Evolutionary conservation across 1,284 basidiomycete genomes (phyloP).

Genomic region (Leccinum pachyderme): DNA sequence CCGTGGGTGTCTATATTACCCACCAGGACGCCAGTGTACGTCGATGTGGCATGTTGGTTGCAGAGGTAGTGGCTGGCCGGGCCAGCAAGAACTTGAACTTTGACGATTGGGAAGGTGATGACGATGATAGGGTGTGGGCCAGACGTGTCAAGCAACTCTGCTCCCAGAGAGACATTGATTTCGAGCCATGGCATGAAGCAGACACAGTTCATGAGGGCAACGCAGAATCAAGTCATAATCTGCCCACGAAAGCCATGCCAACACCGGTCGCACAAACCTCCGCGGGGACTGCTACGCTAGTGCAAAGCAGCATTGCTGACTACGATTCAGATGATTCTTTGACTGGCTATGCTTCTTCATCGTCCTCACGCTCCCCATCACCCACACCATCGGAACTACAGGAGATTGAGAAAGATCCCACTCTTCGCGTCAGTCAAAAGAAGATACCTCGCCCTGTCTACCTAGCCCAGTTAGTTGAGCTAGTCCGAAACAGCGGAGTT

Average conservation of each 20-base stretch:
- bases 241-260: neutral
- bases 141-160: constrained; percentile 55
- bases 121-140: constrained; percentile 68
- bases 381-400: constrained; percentile 78
- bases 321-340: constrained; percentile 84
- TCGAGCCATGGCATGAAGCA: constrained; percentile 27
- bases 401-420: constrained; percentile 84
- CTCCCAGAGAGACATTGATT: constrained; percentile 50
- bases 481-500: constrained; percentile 55
- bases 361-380: constrained; percentile 74
- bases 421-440: constrained; percentile 61
- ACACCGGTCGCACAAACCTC: neutral
- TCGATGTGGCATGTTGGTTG: constrained; percentile 91
- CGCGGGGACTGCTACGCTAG: neutral
- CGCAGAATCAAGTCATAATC: constrained; percentile 1
- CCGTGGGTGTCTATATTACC: constrained; percentile 73
- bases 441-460: constrained; percentile 79
- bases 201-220: neutral
- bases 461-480: constrained; percentile 72
- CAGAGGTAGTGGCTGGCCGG: constrained; percentile 70
- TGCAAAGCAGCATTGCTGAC: constrained; percentile 31
- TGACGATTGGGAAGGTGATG: constrained; percentile 79
- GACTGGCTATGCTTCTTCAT: constrained; percentile 67
- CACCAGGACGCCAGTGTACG: constrained; percentile 79
- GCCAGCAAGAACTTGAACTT: constrained; percentile 74